Evolutionary conservation across 1,284 basidiomycete genomes (phyloP), one percentile per base, ranked within the genome.

Genomic region (Xerocomus minutiporus): DNA sequence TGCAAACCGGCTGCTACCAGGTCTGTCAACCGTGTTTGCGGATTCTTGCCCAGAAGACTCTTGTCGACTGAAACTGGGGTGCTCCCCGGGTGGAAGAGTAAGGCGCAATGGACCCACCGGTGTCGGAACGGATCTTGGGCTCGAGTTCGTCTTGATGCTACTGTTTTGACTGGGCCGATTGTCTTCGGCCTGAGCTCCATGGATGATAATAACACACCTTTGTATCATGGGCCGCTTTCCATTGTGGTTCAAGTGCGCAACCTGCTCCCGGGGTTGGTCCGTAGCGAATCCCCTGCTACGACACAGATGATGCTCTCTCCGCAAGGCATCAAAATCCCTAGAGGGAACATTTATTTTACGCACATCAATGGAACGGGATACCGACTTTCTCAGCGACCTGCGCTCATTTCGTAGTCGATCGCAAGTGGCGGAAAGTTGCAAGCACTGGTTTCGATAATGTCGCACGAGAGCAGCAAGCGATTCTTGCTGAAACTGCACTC

Each of bases 401-500:
- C 69, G 62, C 36, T 86, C 80, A 34, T 71, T 69, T 54, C 70
- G 62, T 36, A 68, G 46, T 39, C 70, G 62, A 46, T 68, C 66
- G 42, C 64, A 70, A 17, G 70, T 70, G 2, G 66, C 52, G 43
- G 62, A 59, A 51, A 71, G 59, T 12, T 68, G 67, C 29, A 64
- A n/a, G 67, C 60, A 57, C 75, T 78, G 54, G 61, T 65, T 62
- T 70, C 79, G 50, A 77, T 85, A 85, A 58, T 80, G 77, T 39
- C 79, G 76, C 38, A 88, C 77, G 50, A 87, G 79, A 39, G 79
- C 74, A 3, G 82, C 81, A 67, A 90, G 76, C n/a, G 80, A 80
- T 57, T 88, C 84, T 67, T 86, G 81, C 68, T 91, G 88, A 62
- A 89, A 88, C 87, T 91, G 54, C 1, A 45, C 35, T 35, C 47